A percentile compares a stretch with the other conserved stretches of the same genome.
Evolutionary conservation across 805 yeast species (phyloP).

Genomic region (Kuraishia ogatae): DNA sequence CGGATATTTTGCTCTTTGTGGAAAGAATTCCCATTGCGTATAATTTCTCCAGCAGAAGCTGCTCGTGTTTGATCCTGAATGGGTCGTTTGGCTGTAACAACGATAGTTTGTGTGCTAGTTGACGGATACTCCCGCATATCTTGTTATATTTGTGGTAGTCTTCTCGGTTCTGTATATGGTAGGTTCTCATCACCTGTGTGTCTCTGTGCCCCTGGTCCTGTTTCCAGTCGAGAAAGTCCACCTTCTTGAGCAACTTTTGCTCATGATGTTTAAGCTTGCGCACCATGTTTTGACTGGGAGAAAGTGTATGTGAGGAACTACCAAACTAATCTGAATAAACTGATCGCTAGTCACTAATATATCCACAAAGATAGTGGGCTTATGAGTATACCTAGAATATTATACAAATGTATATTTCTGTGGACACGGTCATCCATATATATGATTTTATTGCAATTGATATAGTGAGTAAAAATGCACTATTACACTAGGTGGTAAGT

Average conservation of each 20-base stretch:
- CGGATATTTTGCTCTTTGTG: constrained; percentile 84
- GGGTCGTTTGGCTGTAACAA: constrained; percentile 84
- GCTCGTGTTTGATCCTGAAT: constrained; percentile 81
- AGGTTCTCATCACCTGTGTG: constrained; percentile 91
- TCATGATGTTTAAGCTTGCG: constrained; percentile 91
- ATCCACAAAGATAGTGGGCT: neutral
- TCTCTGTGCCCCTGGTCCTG: constrained; percentile 94
- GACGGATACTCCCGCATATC: constrained; percentile 86
- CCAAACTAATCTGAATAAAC: too few relatives aligned
- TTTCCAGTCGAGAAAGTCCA: constrained; percentile 96
- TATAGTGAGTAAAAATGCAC: too few relatives aligned
- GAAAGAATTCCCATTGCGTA: constrained; percentile 83
- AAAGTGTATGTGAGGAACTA: too few relatives aligned
- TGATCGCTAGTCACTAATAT: neutral
- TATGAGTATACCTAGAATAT: too few relatives aligned
- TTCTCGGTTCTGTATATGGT: constrained; percentile 89
- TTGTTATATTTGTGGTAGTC: constrained; percentile 93
- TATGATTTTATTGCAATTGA: too few relatives aligned
- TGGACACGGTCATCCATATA: too few relatives aligned
- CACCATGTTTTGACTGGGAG: constrained; percentile 40
- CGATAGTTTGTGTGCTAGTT: constrained; percentile 79
- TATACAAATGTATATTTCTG: too few relatives aligned
- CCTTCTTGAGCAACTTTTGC: constrained; percentile 88
- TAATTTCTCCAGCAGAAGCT: constrained; percentile 76
- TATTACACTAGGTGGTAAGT: too few relatives aligned